Evolutionary conservation across 2,329 filamentous ascomycete species (phyloP), one percentile per base, ranked within the genome.

Genomic region (Chalaropsis thielavioides): DNA sequence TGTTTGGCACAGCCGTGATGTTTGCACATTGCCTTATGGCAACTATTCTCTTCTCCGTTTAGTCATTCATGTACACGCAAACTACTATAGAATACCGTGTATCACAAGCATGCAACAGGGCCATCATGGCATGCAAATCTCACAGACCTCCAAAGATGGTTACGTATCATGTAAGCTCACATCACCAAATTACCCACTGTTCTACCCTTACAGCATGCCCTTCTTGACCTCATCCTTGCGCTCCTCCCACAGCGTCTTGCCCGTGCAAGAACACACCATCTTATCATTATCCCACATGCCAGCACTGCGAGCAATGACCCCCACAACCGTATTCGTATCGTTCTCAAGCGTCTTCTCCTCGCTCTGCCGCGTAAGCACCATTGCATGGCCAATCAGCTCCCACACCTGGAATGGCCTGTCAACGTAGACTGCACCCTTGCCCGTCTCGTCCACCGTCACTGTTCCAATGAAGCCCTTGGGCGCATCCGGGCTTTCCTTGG

Each of bases 201-300:
- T 17, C 40, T 35, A 51, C 24, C n/a, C 68, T 84, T 75, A 96
- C 70, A 94, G 77, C 90, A 99, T 97, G 2, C 94, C 94, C 77
- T 90, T 92, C 69, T 82, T 81, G 51, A 92, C 85, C 77, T 96
- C 90, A 72, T 96, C 92, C 76, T 87, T 86, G 70, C 94, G 84
- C 80, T 99, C 94, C 76, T 99, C 89, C 94, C 94, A 99, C 11
- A 99, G 83, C 65, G 92, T 97, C 83, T 97, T 97, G 3, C 94
- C 94, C 44, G 91, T 95, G 76, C 94, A 99, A 60, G 91, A 96
- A 75, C 94, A 99, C 5, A 99, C 92, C 58, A 89, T 96, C 81
- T 97, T 99, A 74, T 96, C 90, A 71, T 99, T 96, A 74, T 96
- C 92, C 94, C 94, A 99, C 68, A 96, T 88, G n/a, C 94, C 94